These are phyloP conservation scores for Magnusiomyces tetraspermus DNA, from an alignment of 1,139 yeast genomes.

Conservation along the genomic window DNA sequence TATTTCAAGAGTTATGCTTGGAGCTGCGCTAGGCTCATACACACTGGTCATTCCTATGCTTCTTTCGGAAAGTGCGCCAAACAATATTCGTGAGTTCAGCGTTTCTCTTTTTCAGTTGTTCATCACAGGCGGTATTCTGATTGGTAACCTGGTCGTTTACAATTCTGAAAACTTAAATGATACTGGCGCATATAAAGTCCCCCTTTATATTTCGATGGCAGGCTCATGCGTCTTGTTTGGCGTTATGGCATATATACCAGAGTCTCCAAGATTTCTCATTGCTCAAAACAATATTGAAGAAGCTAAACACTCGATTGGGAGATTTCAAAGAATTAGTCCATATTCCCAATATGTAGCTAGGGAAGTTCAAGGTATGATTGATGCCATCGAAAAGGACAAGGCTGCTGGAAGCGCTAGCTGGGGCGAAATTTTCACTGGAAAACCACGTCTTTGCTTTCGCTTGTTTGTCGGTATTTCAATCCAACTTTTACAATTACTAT, in stretches of 20 bases:
- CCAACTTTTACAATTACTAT: slow-evolving; percentile 65
- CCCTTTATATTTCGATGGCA: slow-evolving; percentile 41
- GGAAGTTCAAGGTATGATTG: slow-evolving; percentile 52
- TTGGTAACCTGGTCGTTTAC: slow-evolving; percentile 59
- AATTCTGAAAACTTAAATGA: slow-evolving; percentile 46
- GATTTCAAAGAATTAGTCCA: slow-evolving; percentile 48
- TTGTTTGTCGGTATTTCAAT: slow-evolving; percentile 53
- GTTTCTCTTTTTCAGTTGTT: slow-evolving; percentile 61
- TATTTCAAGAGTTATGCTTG: slow-evolving; percentile 43
- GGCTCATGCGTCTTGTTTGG: slow-evolving; percentile 37
- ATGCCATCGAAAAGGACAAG: slow-evolving; percentile 55
- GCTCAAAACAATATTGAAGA: slow-evolving; percentile 45
- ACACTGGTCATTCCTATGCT: slow-evolving; percentile 59
- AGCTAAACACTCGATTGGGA: slow-evolving; percentile 54
- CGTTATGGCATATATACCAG: slow-evolving; percentile 65
- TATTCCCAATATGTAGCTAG: slow-evolving; percentile 51
- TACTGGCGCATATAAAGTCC: slow-evolving; percentile 51
- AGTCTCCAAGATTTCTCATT: slow-evolving; percentile 65
- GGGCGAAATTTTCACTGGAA: slow-evolving; percentile 55
- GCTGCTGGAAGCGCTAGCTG: slow-evolving; percentile 58
- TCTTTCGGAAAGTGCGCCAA: slow-evolving; percentile 65
- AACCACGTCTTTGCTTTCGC: slow-evolving; percentile 58
- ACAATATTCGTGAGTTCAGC: slow-evolving; percentile 55
- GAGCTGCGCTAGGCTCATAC: slow-evolving; percentile 59
- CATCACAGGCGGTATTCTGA: slow-evolving; percentile 58